A percentile compares a stretch with the other conserved stretches of the same genome.
phyloP scores from a whole-genome alignment of 2,329 filamentous ascomycete genomes.

The Diaporthe batatas region DNA sequence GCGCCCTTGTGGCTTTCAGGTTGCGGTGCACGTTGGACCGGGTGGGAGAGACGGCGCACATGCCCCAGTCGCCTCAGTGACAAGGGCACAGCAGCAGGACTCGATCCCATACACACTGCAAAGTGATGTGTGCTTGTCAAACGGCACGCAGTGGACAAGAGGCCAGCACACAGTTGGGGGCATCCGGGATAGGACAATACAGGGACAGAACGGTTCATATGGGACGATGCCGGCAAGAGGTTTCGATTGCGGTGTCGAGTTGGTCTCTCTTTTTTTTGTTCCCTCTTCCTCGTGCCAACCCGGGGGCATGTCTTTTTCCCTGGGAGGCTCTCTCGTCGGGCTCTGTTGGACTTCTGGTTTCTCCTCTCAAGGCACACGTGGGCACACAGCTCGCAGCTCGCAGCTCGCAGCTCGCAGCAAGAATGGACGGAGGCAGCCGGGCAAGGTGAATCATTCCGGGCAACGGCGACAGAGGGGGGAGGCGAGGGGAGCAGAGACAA shows the following conservation, averaged over 20 bases:
- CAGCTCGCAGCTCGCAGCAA: conserved; percentile 32
- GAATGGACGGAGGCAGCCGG: conserved; percentile 12
- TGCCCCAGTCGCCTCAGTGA: conserved; percentile 32
- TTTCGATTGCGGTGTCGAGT: conserved; percentile 20
- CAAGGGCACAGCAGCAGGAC: conserved; percentile 29
- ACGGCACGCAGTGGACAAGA: conserved; percentile 16
- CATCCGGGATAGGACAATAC: conserved; percentile 36
- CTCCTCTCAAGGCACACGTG: conserved; percentile 20
- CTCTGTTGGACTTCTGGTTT: neutral
- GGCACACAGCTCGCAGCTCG: conserved; percentile 18
- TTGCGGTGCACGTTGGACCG: conserved; percentile 33
- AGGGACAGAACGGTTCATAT: conserved; percentile 27
- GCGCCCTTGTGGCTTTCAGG: conserved; percentile 31
- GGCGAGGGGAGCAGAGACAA: conserved; percentile 35
- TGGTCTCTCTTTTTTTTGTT: neutral
- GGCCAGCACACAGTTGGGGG: conserved; percentile 30
- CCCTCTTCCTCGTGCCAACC: neutral
- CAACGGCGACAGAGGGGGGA: conserved; percentile 16
- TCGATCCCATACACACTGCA: conserved; percentile 23
- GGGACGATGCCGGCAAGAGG: conserved; percentile 29
- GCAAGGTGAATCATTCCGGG: conserved; percentile 31
- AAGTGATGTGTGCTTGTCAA: conserved; percentile 7
- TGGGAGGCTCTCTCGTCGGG: neutral
- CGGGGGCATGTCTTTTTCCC: neutral
- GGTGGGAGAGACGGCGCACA: conserved; percentile 12